Evolutionary conservation across 495 filamentous ascomycete genomes (phyloP).

Genomic region (Penicillium canariense): DNA sequence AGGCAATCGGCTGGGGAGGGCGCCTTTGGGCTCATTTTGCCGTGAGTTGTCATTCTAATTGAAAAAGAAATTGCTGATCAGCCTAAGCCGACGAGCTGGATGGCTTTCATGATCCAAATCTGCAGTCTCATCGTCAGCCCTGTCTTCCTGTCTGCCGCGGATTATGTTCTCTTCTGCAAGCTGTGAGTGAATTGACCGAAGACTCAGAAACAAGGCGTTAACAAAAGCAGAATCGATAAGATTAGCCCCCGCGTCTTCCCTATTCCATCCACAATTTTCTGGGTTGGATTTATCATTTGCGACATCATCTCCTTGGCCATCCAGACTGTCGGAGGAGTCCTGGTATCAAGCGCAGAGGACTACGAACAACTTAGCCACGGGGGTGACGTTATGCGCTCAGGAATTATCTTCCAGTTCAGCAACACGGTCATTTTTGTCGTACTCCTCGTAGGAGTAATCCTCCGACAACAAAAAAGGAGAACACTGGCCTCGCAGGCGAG

Average conservation of each 20-base stretch:
- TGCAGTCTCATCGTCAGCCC: constrained; percentile 7
- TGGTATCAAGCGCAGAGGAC: constrained; percentile 1
- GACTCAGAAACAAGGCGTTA: not conserved
- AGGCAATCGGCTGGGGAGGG: constrained; percentile 5
- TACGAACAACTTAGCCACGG: not conserved
- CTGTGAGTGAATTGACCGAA: not conserved
- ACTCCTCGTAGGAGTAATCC: not conserved
- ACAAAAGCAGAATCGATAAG: constrained; percentile 1
- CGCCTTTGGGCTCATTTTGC: constrained; percentile 1
- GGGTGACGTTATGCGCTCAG: not conserved
- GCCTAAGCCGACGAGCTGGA: not conserved
- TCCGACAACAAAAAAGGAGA: not conserved
- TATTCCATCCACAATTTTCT: not conserved
- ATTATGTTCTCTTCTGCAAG: constrained; percentile 10
- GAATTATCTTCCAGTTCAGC: constrained; percentile 10
- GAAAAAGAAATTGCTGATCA: not conserved
- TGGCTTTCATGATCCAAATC: constrained; percentile 11
- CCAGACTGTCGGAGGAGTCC: constrained; percentile 6
- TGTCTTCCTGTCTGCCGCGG: constrained; percentile 2
- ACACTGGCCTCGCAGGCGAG: not conserved
- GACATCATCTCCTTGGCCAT: constrained; percentile 10
- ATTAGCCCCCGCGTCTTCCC: not conserved
- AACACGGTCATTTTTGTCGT: constrained; percentile 2
- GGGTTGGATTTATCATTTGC: not conserved
- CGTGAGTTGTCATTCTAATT: not conserved